A percentile compares a stretch with the other conserved stretches of the same genome.
Conservation (phyloP, 2,329 filamentous ascomycete genomes). For the Colletotrichum navitas region DNA sequence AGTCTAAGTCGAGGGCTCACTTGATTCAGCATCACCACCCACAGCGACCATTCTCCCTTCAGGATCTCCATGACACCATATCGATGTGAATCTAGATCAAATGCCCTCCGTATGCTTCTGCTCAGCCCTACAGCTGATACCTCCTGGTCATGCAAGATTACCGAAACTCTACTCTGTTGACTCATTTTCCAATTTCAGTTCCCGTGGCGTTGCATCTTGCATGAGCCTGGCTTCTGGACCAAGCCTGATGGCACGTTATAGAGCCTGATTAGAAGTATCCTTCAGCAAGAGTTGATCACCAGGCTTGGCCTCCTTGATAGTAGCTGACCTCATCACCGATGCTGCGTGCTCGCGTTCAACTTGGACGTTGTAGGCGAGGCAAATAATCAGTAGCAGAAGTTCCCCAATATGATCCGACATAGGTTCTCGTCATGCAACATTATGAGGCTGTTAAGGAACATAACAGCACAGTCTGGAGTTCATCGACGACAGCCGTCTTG, state of each 20-base stretch:
- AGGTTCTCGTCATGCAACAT: neutral
- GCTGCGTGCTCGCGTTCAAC: neutral
- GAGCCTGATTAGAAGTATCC: too few relatives aligned
- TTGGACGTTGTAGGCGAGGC: neutral
- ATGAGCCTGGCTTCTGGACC: neutral
- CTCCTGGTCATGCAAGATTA: neutral
- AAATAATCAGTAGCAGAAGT: neutral
- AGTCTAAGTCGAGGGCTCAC: neutral
- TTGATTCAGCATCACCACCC: neutral
- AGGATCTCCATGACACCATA: neutral
- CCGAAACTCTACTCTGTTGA: constrained; percentile 2
- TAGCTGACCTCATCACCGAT: neutral
- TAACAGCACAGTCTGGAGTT: too few relatives aligned
- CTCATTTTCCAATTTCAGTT: neutral
- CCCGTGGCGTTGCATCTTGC: neutral
- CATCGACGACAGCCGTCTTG: neutral
- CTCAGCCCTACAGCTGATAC: neutral
- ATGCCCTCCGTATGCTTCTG: neutral
- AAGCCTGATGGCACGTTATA: neutral
- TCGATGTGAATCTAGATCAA: neutral
- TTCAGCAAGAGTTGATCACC: neutral
- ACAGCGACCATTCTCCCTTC: too few relatives aligned
- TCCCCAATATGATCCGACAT: neutral
- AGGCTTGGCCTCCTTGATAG: neutral
- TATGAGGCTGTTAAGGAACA: neutral